phyloP scores from a whole-genome alignment of 208 protist species.

The Vickermania ingenoplastis region DNA sequence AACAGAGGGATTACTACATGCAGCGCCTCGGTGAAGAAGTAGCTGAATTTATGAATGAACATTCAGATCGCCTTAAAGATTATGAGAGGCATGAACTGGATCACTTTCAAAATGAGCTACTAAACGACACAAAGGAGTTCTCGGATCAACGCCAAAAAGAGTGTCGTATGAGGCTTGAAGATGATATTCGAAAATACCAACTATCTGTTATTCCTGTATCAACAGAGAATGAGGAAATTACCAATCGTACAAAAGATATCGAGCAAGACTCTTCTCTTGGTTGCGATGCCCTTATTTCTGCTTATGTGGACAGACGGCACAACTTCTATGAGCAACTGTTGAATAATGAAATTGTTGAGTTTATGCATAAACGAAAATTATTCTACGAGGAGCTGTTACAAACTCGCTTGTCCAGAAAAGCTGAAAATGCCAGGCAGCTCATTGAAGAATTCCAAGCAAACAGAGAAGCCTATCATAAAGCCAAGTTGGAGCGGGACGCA shows the following conservation, averaged over 20 bases:
- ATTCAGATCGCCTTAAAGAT: slow-evolving; percentile 29
- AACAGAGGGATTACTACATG: slow-evolving; percentile 19
- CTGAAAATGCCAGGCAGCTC: slow-evolving; percentile 28
- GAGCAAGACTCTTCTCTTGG: slow-evolving; percentile 17
- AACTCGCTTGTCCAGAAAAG: slow-evolving; percentile 25
- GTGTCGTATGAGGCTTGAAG: slow-evolving; percentile 18
- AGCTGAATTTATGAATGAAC: slow-evolving; percentile 37
- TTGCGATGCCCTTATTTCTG: slow-evolving; percentile 11
- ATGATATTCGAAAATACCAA: slow-evolving; percentile 31
- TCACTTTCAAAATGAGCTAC: slow-evolving; percentile 25
- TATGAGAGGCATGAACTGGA: slow-evolving; percentile 26
- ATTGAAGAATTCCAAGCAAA: slow-evolving; percentile 26
- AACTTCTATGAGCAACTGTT: slow-evolving; percentile 38
- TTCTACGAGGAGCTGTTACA: slow-evolving; percentile 52
- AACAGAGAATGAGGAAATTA: slow-evolving; percentile 13
- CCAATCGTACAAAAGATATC: slow-evolving; percentile 15
- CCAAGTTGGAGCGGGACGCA: slow-evolving; percentile 16
- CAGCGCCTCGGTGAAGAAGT: slow-evolving; percentile 36
- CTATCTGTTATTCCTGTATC: slow-evolving; percentile 18
- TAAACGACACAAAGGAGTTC: slow-evolving; percentile 27
- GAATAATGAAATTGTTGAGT: slow-evolving; percentile 26
- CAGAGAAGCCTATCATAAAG: slow-evolving; percentile 25
- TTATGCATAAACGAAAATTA: slow-evolving; percentile 15
- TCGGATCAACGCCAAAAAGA: slow-evolving; percentile 21
- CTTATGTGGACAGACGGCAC: slow-evolving; percentile 28